Conservation (phyloP, 2,329 filamentous ascomycete genomes). For the Atkinsonella texensis region DNA sequence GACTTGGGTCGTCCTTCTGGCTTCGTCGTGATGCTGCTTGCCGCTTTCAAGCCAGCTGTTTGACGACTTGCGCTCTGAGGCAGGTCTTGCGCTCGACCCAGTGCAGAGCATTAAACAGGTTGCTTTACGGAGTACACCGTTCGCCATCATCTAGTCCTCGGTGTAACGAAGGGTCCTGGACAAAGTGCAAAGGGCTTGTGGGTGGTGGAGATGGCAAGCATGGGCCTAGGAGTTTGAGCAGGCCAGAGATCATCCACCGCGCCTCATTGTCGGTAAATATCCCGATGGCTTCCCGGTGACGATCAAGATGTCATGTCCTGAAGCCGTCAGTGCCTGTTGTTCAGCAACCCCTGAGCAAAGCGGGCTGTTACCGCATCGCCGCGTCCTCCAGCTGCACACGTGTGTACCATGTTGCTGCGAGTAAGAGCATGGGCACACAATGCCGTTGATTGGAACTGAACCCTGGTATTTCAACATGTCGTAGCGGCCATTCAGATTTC, state of each 20-base stretch:
- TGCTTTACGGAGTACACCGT: not conserved
- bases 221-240: not conserved
- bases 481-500: not conserved
- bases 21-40: not conserved
- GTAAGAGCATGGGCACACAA: not conserved
- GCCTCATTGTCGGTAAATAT: not conserved
- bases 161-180: not conserved
- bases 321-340: not conserved
- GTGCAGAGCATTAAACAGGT: too few species aligned
- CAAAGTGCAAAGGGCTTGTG: not conserved
- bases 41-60: not conserved
- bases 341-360: slow-evolving; percentile 1
- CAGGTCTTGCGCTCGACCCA: too few species aligned
- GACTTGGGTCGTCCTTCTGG: not conserved
- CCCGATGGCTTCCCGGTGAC: not conserved
- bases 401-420: slow-evolving; percentile 4
- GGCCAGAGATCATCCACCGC: not conserved
- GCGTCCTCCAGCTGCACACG: slow-evolving; percentile 1
- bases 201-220: not conserved
- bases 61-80: not conserved
- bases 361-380: not conserved
- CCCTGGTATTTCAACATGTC: not conserved
- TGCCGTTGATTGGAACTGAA: not conserved
- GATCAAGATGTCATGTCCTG: not conserved
- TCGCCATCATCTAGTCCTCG: not conserved